Base-by-base conservation (phyloP, 805 yeast species). In the Yamadazyma phyllophila region DNA sequence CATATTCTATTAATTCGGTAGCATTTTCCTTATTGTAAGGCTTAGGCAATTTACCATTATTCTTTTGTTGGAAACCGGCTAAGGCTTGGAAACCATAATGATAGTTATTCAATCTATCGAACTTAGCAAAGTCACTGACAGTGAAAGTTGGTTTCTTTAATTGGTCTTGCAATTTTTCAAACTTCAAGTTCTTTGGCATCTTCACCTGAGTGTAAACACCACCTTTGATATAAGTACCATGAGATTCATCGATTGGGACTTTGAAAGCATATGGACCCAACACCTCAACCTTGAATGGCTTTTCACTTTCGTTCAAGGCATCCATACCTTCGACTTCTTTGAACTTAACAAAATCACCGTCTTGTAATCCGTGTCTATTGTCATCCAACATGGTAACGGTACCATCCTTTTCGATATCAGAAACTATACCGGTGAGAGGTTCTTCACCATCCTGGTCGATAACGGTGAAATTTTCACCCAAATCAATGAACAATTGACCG, bases 231-330 rank as follows among this genome's bases (percentile, higher is more conserved):
- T 89, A 94, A 2, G 73, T 65, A 16, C 91, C 96, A 66, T 67
- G 73, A 20, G 66, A 54, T 16, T 71, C 71, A 51, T 77, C 79
- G 47, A 80, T 72, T n/a, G 39, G 44, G 48, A 92, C 80, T 60
- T 80, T 82, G 74, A 87, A 94, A 2, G 97, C 95, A 61, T 80
- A 90, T n/a, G 99, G 99, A 12, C 98, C 99, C 49, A 86, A 74
- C 1, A 90, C 97, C 60, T 82, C 85, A 43, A 94, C 80, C 61
- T 86, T 85, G 61, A 74, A 81, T 12, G 89, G 77, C 45, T 77
- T 68, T 6, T 52, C 55, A 4, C 92, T 96, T 54, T 82, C 83
- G 62, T 91, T 88, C 51, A 89, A 70, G 51, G 76, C 76, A 8
- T 78, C 82, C 60, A 89, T 73, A 33, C 98, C 98, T 59, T 83